Percentiles rank a stretch among this genome's conserved stretches.
Evolutionary conservation across 306 rosid species (phyloP).

Genomic region (Dryas octopetala): DNA sequence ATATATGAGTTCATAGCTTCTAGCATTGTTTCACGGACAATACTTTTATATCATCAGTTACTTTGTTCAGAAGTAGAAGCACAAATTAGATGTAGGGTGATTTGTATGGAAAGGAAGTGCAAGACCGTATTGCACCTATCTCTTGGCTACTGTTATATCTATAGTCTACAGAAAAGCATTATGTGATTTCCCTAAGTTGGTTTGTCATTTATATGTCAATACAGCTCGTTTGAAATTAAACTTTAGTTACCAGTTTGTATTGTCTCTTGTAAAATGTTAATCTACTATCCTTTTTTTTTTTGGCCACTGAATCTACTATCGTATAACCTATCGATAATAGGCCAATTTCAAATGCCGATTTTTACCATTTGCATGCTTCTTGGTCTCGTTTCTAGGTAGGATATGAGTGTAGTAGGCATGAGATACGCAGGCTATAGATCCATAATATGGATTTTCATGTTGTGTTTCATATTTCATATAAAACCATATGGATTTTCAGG

Average conservation of each 20-base stretch:
- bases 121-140: background rate
- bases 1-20: background rate
- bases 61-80: background rate
- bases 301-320: background rate
- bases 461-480: background rate
- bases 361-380: background rate
- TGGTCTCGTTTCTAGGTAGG: background rate
- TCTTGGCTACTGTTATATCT: background rate
- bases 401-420: background rate
- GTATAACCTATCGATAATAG: background rate
- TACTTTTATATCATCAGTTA: background rate
- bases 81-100: background rate
- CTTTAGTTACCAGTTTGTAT: background rate
- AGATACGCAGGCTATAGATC: background rate
- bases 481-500: background rate
- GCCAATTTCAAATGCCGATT: background rate
- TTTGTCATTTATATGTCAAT: background rate
- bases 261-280: no score
- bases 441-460: background rate
- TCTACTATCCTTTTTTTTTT: no score
- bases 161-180: background rate
- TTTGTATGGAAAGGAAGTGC: background rate
- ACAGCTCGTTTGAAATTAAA: background rate
- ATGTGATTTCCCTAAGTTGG: background rate
- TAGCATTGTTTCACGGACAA: background rate